phyloP scores from a whole-genome alignment of 2,329 filamentous ascomycete species.

The Chaetomium sp. region DNA sequence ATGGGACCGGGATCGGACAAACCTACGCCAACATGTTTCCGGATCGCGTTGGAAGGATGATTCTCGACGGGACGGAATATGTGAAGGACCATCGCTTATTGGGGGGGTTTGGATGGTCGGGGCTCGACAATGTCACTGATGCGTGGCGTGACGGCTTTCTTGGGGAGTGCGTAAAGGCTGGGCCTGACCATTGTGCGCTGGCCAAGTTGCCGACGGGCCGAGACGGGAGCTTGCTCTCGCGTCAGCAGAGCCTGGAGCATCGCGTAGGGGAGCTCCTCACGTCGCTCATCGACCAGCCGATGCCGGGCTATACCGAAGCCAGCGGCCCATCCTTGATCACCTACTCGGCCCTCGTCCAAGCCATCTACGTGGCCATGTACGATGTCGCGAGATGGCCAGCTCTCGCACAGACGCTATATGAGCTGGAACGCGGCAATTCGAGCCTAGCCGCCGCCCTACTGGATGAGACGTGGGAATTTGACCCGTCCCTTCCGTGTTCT shows the following conservation, averaged over 20 bases:
- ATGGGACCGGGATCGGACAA: conserved; percentile 47
- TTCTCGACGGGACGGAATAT: conserved; percentile 45
- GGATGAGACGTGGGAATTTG: conserved; percentile 37
- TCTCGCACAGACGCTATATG: conserved; percentile 35
- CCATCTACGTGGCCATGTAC: conserved; percentile 39
- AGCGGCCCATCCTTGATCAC: conserved; percentile 41
- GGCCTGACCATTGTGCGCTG: conserved; percentile 39
- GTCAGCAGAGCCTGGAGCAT: conserved; percentile 31
- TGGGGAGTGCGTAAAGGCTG: conserved; percentile 43
- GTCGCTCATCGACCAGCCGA: conserved; percentile 34
- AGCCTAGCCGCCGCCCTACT: conserved; percentile 36
- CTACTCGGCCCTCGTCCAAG: conserved; percentile 36
- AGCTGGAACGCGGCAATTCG: conserved; percentile 40
- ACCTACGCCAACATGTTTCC: conserved; percentile 47
- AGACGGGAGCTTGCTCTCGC: conserved; percentile 26
- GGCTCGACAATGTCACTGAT: conserved; percentile 43
- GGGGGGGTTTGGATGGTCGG: conserved; percentile 41
- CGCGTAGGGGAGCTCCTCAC: conserved; percentile 36
- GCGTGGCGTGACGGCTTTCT: conserved; percentile 46
- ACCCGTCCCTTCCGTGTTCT: conserved; percentile 32
- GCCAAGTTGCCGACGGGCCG: conserved; percentile 33
- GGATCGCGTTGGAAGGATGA: conserved; percentile 39
- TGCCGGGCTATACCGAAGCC: conserved; percentile 32
- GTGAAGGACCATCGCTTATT: conserved; percentile 39
- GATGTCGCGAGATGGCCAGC: conserved; percentile 38